phyloP scores from a whole-genome alignment of 1,284 basidiomycete genomes.

The Pseudozyma tsukubaensis region DNA sequence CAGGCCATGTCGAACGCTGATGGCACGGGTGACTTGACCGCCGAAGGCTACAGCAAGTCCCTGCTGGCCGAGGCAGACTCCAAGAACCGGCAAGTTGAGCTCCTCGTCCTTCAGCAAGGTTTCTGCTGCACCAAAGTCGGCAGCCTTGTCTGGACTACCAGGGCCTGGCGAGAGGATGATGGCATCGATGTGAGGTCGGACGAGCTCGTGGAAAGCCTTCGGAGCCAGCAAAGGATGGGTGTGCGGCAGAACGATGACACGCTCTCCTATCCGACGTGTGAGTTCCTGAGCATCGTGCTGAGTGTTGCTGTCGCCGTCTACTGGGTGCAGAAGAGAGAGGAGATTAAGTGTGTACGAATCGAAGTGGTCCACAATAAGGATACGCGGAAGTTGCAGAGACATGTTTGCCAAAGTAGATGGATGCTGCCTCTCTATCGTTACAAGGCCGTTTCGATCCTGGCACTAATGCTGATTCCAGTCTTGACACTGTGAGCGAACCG shows the following conservation, averaged over 20 bases:
- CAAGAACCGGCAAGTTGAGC: slow-evolving; percentile 77
- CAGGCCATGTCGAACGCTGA: slow-evolving; percentile 56
- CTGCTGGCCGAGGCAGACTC: slow-evolving; percentile 92
- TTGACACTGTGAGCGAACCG: neutral
- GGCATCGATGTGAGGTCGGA: slow-evolving; percentile 63
- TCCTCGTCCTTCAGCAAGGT: slow-evolving; percentile 47
- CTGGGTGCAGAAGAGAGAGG: slow-evolving; percentile 50
- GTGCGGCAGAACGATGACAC: slow-evolving; percentile 62
- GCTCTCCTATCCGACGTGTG: slow-evolving; percentile 21
- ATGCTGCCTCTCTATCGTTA: no score
- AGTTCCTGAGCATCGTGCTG: slow-evolving; percentile 13
- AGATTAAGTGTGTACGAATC: slow-evolving; percentile 68
- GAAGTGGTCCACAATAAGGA: slow-evolving; percentile 65
- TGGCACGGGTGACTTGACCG: slow-evolving; percentile 69
- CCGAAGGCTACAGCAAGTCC: slow-evolving; percentile 85
- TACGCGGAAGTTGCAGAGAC: slow-evolving; percentile 52
- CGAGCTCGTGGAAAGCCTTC: slow-evolving; percentile 38
- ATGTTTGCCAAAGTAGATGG: slow-evolving; percentile 1
- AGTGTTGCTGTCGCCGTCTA: neutral
- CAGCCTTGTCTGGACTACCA: slow-evolving; percentile 51
- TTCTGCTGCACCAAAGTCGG: slow-evolving; percentile 62
- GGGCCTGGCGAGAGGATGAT: slow-evolving; percentile 66
- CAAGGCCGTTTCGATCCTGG: no score
- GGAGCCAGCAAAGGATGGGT: slow-evolving; percentile 53
- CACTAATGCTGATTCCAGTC: no score